These are phyloP conservation scores for Entomortierella lignicola DNA, from an alignment of 192 early-diverging fungal genomes.

Conservation along the genomic window DNA sequence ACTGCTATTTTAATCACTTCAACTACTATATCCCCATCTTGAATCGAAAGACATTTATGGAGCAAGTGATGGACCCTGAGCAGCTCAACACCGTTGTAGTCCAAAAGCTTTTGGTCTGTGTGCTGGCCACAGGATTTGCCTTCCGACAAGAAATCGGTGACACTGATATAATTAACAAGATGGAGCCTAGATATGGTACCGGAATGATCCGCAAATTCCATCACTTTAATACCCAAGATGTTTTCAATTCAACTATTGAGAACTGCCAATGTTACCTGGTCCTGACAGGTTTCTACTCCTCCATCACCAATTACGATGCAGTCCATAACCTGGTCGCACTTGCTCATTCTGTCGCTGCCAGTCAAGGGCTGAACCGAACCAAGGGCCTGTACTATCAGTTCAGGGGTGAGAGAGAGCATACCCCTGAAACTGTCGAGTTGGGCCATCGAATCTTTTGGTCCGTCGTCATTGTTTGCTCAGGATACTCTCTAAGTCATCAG, in stretches of 20 bases:
- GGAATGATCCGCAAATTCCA: constrained; percentile 42
- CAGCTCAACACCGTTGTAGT: constrained; percentile 12
- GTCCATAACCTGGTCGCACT: constrained; percentile 51
- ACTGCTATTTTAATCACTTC: constrained; percentile 52
- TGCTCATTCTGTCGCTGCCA: constrained; percentile 30
- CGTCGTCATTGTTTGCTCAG: constrained; percentile 49
- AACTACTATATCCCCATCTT: constrained; percentile 50
- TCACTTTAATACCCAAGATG: constrained; percentile 39
- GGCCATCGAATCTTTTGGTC: constrained; percentile 47
- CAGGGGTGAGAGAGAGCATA: background rate
- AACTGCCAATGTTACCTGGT: constrained; percentile 46
- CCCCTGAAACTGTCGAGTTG: constrained; percentile 26
- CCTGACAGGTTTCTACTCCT: constrained; percentile 47
- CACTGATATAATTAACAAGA: constrained; percentile 22
- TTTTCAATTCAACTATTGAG: constrained; percentile 33
- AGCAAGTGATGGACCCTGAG: constrained; percentile 11
- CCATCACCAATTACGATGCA: constrained; percentile 36
- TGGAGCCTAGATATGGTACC: constrained; percentile 42
- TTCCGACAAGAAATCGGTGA: constrained; percentile 42
- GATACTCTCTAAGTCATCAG: constrained; percentile 52
- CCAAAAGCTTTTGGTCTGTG: constrained; percentile 44
- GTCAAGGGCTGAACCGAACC: constrained; percentile 17
- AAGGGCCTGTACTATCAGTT: constrained; percentile 45
- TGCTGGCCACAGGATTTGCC: constrained; percentile 46
- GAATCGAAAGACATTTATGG: constrained; percentile 37